Base-by-base conservation (phyloP, 371 early-diverging fungal species). In the Scutellospora calospora region DNA sequence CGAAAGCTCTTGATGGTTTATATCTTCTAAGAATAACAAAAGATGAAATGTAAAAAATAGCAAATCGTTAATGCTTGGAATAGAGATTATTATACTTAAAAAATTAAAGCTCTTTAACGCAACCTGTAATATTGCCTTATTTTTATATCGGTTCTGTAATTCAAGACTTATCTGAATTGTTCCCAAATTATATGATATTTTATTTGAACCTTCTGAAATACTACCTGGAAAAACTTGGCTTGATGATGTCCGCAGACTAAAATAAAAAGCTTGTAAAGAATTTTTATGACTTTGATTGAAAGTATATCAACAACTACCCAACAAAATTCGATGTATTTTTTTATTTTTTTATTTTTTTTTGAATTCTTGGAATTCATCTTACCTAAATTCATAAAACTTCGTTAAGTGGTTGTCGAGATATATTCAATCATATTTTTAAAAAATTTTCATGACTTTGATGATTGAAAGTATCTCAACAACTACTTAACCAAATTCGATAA, bases 81-180 rank as follows among this genome's bases (percentile, higher is more conserved):
- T 84, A 91, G 94, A 8, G 93, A 90, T 80, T 93, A 85, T 83
- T 94, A 92, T 85, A 91, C 91, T 79, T 88, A 87, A 18, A 65
- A 84, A 60, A 82, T 87, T 75, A 85, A 87, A 80, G 79, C 81
- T 57, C 1, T 78, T 69, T 77, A 74, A 65, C 76, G 79, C 78
- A 82, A 82, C 45, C 80, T 81, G 72, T 63, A 82, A 80, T 59
- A 75, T 89, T 81, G 29, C 87, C 93, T 0, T 96, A 94, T 82
- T 96, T 97, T 76, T 92, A 95, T 2, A 91, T 97, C 2, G 99
- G 98, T 9, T 89, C 94, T 0, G 94, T 93, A 0, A 93, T 98
- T 80, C 92, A 94, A 75, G 97, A 97, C 0, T 85, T 98, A 3
- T 97, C 97, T 16, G 84, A 86, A 9, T 84, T 98, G 22, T 94